Conservation (phyloP, 257 asterid species). For the Capsicum pubescens region DNA sequence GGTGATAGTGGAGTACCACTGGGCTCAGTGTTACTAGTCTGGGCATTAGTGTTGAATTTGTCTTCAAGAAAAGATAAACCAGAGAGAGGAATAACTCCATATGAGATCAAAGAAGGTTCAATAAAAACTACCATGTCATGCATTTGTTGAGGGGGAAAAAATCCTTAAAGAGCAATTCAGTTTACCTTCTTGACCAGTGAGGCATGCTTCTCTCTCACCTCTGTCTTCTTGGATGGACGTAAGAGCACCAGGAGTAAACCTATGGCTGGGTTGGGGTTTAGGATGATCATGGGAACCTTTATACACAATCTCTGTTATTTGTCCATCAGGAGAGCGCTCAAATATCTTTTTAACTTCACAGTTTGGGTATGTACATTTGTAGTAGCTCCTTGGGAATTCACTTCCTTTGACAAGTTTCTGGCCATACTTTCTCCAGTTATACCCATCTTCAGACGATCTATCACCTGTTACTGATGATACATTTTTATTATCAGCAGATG, state of each 20-base stretch:
- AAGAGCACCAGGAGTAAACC: conserved; percentile 78
- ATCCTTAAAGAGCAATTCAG: conserved; percentile 28
- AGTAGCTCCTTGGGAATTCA: conserved; percentile 96
- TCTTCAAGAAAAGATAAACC: conserved; percentile 48
- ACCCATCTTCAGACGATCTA: conserved; percentile 89
- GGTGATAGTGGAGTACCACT: conserved; percentile 71
- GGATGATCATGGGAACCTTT: conserved; percentile 99
- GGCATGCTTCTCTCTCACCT: conserved; percentile 54
- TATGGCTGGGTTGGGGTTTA: conserved; percentile 85
- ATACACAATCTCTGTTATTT: conserved; percentile 85
- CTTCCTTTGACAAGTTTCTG: conserved; percentile 98
- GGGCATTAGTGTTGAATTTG: conserved; percentile 52
- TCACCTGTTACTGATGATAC: conserved; percentile 59
- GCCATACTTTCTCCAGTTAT: conserved; percentile 98
- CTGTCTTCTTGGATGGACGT: conserved; percentile 77
- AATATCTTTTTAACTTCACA: conserved; percentile 96
- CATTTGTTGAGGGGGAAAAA: conserved; percentile 7
- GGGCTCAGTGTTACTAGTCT: conserved; percentile 52
- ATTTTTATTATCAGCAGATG: conserved; percentile 66
- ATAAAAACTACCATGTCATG: conserved; percentile 16
- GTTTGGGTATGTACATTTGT: conserved; percentile 92
- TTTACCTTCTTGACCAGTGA: conserved; percentile 76
- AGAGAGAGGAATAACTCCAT: conserved; percentile 26
- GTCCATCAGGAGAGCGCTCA: conserved; percentile 94
- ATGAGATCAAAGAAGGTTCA: background rate